Conservation (phyloP, 139 green algal species). For the Auxenochlorella pyrenoidosa region DNA sequence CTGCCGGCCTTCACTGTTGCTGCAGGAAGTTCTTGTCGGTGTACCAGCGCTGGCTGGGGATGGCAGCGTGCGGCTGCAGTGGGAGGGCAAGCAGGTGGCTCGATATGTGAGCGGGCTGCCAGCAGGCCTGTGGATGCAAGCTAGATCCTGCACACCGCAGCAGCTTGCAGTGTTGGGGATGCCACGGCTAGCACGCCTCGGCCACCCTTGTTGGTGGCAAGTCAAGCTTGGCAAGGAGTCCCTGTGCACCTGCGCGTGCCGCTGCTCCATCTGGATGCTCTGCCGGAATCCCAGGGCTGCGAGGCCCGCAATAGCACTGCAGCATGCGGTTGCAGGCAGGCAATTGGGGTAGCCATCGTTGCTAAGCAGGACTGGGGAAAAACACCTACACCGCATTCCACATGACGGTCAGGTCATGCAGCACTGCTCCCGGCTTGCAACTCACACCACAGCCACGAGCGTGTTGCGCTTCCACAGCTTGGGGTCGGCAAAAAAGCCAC, state of each 20-base stretch:
- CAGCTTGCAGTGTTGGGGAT: no score
- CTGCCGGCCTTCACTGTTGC: constrained; percentile 1
- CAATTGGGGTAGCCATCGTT: no score
- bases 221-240: neutral
- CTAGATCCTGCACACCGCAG: no score
- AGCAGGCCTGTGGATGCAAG: no score
- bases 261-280: constrained; percentile 34
- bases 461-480: constrained; percentile 53
- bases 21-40: constrained; percentile 7
- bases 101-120: no score
- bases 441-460: constrained; percentile 35
- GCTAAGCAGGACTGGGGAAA: no score
- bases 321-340: neutral
- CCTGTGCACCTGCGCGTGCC: constrained; percentile 23
- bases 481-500: constrained; percentile 54
- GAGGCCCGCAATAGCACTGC: constrained; percentile 38
- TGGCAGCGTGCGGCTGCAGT: constrained; percentile 8
- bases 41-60: constrained; percentile 19
- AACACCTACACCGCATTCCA: no score
- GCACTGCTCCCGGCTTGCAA: neutral
- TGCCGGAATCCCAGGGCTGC: constrained; percentile 24
- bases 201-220: no score
- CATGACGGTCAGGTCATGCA: no score
- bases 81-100: neutral
- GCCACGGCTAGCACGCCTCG: no score